Percentiles rank a stretch among this genome's conserved stretches.
These are phyloP conservation scores for Clonostachys sp. DNA, from an alignment of 2,329 filamentous ascomycete species.

Conservation along the genomic window DNA sequence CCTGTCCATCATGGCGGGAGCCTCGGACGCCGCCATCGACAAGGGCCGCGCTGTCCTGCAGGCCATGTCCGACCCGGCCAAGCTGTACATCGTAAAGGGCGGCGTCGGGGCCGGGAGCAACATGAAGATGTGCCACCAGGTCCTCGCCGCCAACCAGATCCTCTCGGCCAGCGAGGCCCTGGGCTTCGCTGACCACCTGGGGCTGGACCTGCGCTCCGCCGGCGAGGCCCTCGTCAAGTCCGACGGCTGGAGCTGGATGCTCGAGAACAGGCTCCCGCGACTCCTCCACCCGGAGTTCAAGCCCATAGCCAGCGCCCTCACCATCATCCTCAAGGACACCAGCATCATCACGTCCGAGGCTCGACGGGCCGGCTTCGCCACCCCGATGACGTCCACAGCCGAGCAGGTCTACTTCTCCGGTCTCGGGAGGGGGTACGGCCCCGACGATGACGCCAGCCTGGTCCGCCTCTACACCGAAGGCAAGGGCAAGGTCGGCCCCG, in stretches of 20 bases:
- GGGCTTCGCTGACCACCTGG: conserved; percentile 52
- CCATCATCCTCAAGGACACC: conserved; percentile 57
- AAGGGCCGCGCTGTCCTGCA: conserved; percentile 55
- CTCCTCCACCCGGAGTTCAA: conserved; percentile 47
- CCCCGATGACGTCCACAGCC: conserved; percentile 55
- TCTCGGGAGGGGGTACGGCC: conserved; percentile 47
- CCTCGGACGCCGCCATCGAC: conserved; percentile 48
- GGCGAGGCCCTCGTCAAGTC: conserved; percentile 37
- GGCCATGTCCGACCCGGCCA: conserved; percentile 55
- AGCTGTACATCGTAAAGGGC: conserved; percentile 58
- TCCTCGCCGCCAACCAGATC: conserved; percentile 60
- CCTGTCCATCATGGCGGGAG: conserved; percentile 70
- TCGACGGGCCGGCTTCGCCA: conserved; percentile 50
- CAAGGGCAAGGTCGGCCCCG: conserved; percentile 20
- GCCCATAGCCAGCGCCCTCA: conserved; percentile 53
- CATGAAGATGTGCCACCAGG: conserved; percentile 66
- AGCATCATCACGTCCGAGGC: conserved; percentile 66
- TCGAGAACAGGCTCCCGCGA: conserved; percentile 52
- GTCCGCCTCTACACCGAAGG: conserved; percentile 36
- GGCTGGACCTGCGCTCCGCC: conserved; percentile 39
- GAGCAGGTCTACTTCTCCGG: conserved; percentile 62
- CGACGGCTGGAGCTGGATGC: conserved; percentile 56
- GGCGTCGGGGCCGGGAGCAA: conserved; percentile 61
- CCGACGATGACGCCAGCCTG: conserved; percentile 37
- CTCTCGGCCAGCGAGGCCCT: conserved; percentile 55